These are phyloP conservation scores for Zygosaccharomyces sapae DNA, from an alignment of 1,139 yeast genomes.

Conservation along the genomic window DNA sequence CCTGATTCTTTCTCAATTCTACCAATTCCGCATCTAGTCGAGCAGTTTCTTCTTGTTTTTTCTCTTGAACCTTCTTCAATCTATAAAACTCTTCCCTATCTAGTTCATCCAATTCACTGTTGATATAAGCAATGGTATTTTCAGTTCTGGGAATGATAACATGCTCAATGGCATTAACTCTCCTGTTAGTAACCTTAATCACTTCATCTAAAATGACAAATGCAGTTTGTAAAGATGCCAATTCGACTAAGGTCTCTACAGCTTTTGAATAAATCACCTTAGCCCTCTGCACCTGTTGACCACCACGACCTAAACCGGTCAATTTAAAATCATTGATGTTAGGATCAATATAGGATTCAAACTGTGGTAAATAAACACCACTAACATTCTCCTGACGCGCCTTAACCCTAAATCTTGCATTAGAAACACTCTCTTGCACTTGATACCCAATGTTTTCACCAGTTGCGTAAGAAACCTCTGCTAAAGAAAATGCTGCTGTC, in stretches of 20 bases:
- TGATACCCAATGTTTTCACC: conserved; percentile 94
- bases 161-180: conserved; percentile 98
- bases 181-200: conserved; percentile 92
- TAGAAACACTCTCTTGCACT: conserved; percentile 88
- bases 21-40: conserved; percentile 38
- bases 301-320: conserved; percentile 98
- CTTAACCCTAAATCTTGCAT: conserved; percentile 83
- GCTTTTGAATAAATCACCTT: conserved; percentile 90
- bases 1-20: conserved; percentile 23
- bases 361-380: conserved; percentile 91
- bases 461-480: conserved; percentile 95
- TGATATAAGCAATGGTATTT: conserved; percentile 88
- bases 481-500: conserved; percentile 93
- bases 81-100: conserved; percentile 98
- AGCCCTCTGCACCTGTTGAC: conserved; percentile 95
- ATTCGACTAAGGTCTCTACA: conserved; percentile 90
- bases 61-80: conserved; percentile 89
- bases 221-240: conserved; percentile 93
- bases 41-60: conserved; percentile 63
- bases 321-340: conserved; percentile 87
- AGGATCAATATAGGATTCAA: conserved; percentile 78
- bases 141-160: conserved; percentile 97
- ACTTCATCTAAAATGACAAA: conserved; percentile 95
- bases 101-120: conserved; percentile 92
- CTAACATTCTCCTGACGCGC: conserved; percentile 95